These are phyloP conservation scores for Willaertia magna DNA, from an alignment of 208 protist genomes.

Conservation along the genomic window DNA sequence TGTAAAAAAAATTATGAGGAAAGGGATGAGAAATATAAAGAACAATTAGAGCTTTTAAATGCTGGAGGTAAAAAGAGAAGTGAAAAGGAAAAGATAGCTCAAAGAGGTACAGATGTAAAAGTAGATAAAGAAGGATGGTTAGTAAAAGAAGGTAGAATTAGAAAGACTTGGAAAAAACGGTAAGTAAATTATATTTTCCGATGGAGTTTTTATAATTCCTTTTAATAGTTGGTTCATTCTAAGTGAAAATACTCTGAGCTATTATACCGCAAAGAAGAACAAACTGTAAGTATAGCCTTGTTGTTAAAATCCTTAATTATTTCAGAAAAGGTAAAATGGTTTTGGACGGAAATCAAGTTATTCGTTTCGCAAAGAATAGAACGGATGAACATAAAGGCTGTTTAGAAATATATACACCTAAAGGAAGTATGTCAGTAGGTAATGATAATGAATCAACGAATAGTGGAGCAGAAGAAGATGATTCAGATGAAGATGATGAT, in stretches of 20 bases:
- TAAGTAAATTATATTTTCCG: neutral
- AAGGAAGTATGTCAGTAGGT: neutral
- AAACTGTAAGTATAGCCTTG: neutral
- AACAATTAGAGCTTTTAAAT: neutral
- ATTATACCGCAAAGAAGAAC: constrained; percentile 6
- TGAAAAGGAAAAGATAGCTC: neutral
- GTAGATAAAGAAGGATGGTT: constrained; percentile 7
- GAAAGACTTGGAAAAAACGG: neutral
- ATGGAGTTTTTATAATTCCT: neutral
- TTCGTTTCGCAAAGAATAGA: neutral
- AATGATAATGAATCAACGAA: neutral
- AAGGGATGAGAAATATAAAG: neutral
- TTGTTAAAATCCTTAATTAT: neutral
- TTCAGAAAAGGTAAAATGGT: neutral
- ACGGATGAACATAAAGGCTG: neutral
- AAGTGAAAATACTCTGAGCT: neutral
- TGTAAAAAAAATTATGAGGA: neutral
- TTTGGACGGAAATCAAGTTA: neutral
- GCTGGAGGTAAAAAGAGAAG: neutral
- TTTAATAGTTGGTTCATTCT: constrained; percentile 1
- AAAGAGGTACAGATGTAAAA: neutral
- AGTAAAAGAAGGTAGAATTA: constrained; percentile 1
- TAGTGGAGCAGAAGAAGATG: neutral
- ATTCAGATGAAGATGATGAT: neutral
- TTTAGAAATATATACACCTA: neutral